A percentile compares a stretch with the other conserved stretches of the same genome.
Conservation (phyloP, 2,329 filamentous ascomycete genomes). For the Colletotrichum musicola region DNA sequence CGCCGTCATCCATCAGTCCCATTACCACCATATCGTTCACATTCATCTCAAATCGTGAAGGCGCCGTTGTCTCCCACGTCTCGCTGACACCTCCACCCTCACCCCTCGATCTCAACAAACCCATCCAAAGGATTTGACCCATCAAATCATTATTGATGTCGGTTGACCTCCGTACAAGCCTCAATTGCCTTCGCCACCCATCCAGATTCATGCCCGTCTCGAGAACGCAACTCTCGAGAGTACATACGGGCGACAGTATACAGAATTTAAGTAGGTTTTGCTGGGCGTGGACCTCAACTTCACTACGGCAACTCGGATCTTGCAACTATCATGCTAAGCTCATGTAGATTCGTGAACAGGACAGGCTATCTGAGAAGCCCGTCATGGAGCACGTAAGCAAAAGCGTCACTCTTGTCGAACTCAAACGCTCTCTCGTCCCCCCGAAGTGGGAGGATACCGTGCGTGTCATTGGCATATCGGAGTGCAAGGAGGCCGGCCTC, state of each 20-base stretch:
- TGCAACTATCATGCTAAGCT: background rate
- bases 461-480: constrained; percentile 72
- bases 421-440: constrained; percentile 63
- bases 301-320: background rate
- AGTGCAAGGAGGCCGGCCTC: constrained; percentile 78
- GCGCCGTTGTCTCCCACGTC: constrained; percentile 26
- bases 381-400: constrained; percentile 49
- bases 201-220: constrained; percentile 70
- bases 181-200: constrained; percentile 68
- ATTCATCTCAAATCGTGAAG: constrained; percentile 32
- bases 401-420: constrained; percentile 37
- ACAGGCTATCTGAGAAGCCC: constrained; percentile 38
- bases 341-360: constrained; percentile 35
- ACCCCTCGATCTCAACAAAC: constrained; percentile 25
- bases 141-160: constrained; percentile 66
- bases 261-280: constrained; percentile 61
- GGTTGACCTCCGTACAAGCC: constrained; percentile 68
- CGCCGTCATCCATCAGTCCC: constrained; percentile 2
- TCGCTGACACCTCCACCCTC: constrained; percentile 24
- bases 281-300: background rate
- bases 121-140: constrained; percentile 37
- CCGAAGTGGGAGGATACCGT: constrained; percentile 66
- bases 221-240: constrained; percentile 66
- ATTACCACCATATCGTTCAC: background rate
- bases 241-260: constrained; percentile 69